These are phyloP conservation scores for Vaccinium myrtillus DNA, from an alignment of 148 eudicot species.

Conservation along the genomic window DNA sequence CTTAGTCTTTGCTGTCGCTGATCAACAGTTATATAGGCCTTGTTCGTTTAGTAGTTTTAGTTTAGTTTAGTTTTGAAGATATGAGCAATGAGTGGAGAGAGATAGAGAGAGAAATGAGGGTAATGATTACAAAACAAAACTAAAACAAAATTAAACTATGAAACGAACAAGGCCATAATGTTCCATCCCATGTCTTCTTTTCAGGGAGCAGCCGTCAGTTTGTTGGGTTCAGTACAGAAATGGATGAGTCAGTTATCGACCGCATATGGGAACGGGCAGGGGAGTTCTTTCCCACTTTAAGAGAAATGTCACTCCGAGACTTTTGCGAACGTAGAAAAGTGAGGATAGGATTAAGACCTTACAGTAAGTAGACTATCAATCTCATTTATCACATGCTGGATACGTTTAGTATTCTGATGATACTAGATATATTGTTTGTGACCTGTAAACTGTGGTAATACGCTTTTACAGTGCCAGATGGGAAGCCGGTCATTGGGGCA, in stretches of 20 bases:
- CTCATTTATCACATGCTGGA: background rate
- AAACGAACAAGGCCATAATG: background rate
- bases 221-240: constrained; percentile 72
- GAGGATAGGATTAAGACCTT: constrained; percentile 90
- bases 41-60: too few relatives aligned
- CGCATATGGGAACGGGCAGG: constrained; percentile 78
- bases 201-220: constrained; percentile 95
- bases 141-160: too few relatives aligned
- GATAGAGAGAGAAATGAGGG: too few relatives aligned
- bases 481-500: constrained; percentile 82
- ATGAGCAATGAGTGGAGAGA: too few relatives aligned
- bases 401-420: background rate
- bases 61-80: too few relatives aligned
- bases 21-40: background rate
- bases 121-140: too few relatives aligned
- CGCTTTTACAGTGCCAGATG: constrained; percentile 72
- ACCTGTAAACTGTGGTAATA: background rate
- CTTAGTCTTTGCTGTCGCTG: background rate
- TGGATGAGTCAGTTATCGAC: constrained; percentile 48
- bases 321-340: constrained; percentile 47
- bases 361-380: constrained; percentile 56
- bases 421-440: background rate
- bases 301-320: constrained; percentile 44
- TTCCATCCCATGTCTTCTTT: constrained; percentile 21
- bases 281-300: constrained; percentile 72